phyloP scores from a whole-genome alignment of 177 flowering plant species.

The Telopea speciosissima region DNA sequence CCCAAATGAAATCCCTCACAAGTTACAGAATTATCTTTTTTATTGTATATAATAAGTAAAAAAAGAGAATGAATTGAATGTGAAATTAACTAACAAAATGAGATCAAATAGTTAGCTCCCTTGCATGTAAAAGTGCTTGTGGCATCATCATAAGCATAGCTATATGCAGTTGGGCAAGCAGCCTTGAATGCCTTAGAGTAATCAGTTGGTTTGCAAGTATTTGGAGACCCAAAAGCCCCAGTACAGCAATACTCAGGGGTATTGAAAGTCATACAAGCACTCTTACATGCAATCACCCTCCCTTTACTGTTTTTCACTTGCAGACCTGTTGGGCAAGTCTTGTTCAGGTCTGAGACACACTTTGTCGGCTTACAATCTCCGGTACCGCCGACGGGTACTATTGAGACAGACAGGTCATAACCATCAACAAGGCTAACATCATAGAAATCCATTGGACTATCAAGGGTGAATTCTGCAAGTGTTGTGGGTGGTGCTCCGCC shows the following conservation, averaged over 20 bases:
- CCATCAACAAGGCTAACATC: neutral
- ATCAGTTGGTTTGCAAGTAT: neutral
- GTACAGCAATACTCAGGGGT: neutral
- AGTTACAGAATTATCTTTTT: no score
- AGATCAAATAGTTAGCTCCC: neutral
- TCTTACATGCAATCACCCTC: neutral
- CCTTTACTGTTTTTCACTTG: neutral
- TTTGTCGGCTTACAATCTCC: neutral
- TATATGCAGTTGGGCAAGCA: neutral
- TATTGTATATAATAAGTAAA: no score
- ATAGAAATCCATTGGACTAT: neutral
- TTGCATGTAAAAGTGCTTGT: neutral
- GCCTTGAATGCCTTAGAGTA: neutral
- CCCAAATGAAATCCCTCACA: no score
- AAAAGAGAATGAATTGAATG: no score
- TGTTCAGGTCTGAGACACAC: neutral
- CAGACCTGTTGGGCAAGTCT: neutral
- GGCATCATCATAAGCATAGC: neutral
- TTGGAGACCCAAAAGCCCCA: neutral
- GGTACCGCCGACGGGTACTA: neutral
- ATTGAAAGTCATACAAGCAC: neutral
- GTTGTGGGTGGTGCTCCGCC: neutral
- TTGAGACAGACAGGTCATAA: neutral
- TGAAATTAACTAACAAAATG: neutral
- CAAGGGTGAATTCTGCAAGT: neutral